phyloP scores from a whole-genome alignment of 1,284 basidiomycete genomes.

The Trametes polyzona region DNA sequence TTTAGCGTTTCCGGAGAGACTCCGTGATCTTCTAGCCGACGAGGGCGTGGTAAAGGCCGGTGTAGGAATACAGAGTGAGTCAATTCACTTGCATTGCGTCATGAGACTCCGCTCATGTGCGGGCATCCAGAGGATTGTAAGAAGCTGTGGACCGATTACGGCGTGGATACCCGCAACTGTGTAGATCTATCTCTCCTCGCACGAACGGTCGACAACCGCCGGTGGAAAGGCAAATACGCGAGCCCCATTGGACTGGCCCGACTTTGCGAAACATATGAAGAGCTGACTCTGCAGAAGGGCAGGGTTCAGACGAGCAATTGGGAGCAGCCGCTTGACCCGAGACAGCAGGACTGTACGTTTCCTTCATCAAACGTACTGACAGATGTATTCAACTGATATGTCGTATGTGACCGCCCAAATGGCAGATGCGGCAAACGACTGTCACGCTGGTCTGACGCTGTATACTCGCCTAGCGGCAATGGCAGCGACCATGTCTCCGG shows the following conservation, averaged over 20 bases:
- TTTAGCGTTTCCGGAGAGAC: constrained; percentile 57
- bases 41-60: constrained; percentile 62
- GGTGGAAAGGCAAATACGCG: constrained; percentile 69
- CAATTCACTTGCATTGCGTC: background rate
- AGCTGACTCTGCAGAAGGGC: constrained; percentile 56
- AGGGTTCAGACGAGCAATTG: constrained; percentile 68
- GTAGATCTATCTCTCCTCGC: constrained; percentile 73
- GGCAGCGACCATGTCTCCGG: constrained; percentile 42
- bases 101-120: background rate
- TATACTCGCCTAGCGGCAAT: constrained; percentile 50
- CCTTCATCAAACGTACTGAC: too few relatives aligned
- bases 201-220: constrained; percentile 64
- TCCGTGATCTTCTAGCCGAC: constrained; percentile 54
- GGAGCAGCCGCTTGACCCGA: constrained; percentile 50
- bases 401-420: background rate
- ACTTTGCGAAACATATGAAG: constrained; percentile 61
- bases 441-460: constrained; percentile 58
- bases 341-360: constrained; percentile 62
- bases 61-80: constrained; percentile 68
- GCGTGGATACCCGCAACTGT: constrained; percentile 54
- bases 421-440: constrained; percentile 75
- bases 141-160: constrained; percentile 62
- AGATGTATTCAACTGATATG: background rate
- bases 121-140: constrained; percentile 57
- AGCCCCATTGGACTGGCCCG: constrained; percentile 60